Conservation (phyloP, 495 filamentous ascomycete species). For the Penicillium cinerascens region DNA sequence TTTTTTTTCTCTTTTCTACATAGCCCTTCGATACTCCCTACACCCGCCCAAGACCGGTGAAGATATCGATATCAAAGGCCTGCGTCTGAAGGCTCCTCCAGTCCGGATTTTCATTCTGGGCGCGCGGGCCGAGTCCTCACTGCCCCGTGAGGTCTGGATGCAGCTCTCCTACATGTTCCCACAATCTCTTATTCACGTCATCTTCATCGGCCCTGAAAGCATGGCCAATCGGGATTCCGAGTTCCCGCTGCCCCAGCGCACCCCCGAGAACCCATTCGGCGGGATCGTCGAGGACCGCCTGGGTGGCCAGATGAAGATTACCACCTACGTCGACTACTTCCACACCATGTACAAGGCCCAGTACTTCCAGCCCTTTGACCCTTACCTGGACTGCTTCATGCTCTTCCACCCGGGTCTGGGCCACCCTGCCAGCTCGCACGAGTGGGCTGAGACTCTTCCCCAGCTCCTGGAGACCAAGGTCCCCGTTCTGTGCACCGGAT, state of each 20-base stretch:
- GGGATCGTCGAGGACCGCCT: conserved; percentile 87
- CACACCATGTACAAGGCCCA: conserved; percentile 90
- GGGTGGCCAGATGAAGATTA: conserved; percentile 84
- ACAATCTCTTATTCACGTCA: conserved; percentile 63
- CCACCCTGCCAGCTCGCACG: conserved; percentile 85
- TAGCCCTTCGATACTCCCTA: conserved; percentile 87
- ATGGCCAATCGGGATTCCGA: conserved; percentile 89
- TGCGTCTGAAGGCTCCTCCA: conserved; percentile 78
- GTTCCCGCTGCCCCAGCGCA: conserved; percentile 83
- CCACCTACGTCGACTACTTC: conserved; percentile 96
- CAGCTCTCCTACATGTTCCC: conserved; percentile 92
- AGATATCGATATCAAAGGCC: conserved; percentile 68
- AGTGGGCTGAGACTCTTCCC: conserved; percentile 89
- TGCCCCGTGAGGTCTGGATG: conserved; percentile 90
- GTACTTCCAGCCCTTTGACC: conserved; percentile 89
- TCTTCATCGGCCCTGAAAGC: conserved; percentile 94
- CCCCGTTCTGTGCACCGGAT: conserved; percentile 89
- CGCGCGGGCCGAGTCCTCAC: conserved; percentile 91
- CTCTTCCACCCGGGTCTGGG: conserved; percentile 95
- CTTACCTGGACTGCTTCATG: conserved; percentile 95
- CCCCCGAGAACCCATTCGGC: conserved; percentile 82
- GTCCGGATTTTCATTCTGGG: conserved; percentile 92
- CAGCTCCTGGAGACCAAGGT: conserved; percentile 90
- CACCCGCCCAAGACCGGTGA: conserved; percentile 81
- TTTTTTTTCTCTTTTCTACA: neutral